Evolutionary conservation across 495 filamentous ascomycete species (phyloP), one percentile per base, ranked within the genome.

Genomic region (Neurospora pannonica): DNA sequence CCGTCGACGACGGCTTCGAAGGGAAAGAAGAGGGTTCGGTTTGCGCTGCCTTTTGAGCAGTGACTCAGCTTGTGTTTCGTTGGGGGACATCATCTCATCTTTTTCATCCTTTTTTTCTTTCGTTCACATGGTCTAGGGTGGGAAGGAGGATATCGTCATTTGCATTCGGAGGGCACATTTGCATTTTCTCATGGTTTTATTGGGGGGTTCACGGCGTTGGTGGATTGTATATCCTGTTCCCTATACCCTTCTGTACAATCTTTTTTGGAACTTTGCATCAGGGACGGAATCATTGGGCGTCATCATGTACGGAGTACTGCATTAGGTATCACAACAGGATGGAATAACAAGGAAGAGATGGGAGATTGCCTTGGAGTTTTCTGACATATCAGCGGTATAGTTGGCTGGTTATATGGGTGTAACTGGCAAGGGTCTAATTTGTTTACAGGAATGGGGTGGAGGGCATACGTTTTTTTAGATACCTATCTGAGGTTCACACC

Each of bases 21-120:
- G 85, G 80, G 81, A 75, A 77, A 79, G 82, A 86, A 86, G 83
- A 86, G 71, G 80, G 85, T 87, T 71, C 79, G 85, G 78, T 87
- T 87, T 72, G 79, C 85, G 48, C 78, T 87, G 72, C 85, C 85
- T 37, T 80, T 74, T n/a, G 78, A 75, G 78, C 80, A 60, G 48
- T 60, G 48, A 60, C 28, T 60, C 48, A 28, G 48, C 48, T 28
- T 8, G 71, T 75, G 31, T 70, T 43, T n/a, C n/a, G n/a, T n/a
- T 71, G 39, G 31, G 17, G 38, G 19, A 39, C 1, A 28, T 75
- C 28, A 43, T 71, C 69, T 69, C 37, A n/a, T 24, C 11, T 7
- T 39, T 17, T 76, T 31, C 17, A 31, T 54, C 38, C 24, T 37
- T 48, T 48, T 36, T 62, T 9, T 9, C 1, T 9, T 31, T 67